Base-by-base conservation (phyloP, 257 asterid genomes). In the Nicotiana otophora region DNA sequence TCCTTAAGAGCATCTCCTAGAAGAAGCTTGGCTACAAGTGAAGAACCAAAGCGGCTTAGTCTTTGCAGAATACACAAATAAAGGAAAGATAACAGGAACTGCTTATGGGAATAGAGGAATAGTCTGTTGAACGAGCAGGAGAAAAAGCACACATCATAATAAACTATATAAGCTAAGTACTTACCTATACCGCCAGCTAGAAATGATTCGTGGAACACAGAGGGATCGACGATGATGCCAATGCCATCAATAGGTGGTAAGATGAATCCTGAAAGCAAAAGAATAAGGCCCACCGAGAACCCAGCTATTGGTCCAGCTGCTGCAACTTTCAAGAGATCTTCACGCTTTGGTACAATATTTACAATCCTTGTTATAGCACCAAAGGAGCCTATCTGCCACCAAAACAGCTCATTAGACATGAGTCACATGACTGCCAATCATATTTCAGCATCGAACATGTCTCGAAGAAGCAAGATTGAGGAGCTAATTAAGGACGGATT, bases 241-340 rank as follows among this genome's bases (percentile, higher is more conserved):
- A 96, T 85, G 58, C 91, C 92, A 91, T 96, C 98, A 78, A 90
- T 64, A 15, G 99, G 99, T 30, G 99, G 99, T 87, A 96, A 82
- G 87, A 92, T 78, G 64, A 96, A 94, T 82, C 99, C 99, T 84
- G 87, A 26, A 66, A 96, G 92, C 86, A 96, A 84, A 85, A 96
- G 95, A 81, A 91, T 46, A 48, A 92, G 78, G 78, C 99, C 98
- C 84, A 96, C 84, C 42, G 92, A 84, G 86, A 93, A 96, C 79
- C 99, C 99, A 17, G 99, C 95, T 82, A 86, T 69, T 60, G 99
- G 99, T 86, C 99, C 99, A 82, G 98, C 98, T n/a, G 92, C 93
- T 64, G 99, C 98, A 78, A 96, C 83, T 91, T 92, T 96, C 90
- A 96, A 87, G 79, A 96, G 97, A 88, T 93, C 97, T 83, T 94